Base-by-base conservation (phyloP, 306 rosid genomes). In the Arachis stenosperma region DNA sequence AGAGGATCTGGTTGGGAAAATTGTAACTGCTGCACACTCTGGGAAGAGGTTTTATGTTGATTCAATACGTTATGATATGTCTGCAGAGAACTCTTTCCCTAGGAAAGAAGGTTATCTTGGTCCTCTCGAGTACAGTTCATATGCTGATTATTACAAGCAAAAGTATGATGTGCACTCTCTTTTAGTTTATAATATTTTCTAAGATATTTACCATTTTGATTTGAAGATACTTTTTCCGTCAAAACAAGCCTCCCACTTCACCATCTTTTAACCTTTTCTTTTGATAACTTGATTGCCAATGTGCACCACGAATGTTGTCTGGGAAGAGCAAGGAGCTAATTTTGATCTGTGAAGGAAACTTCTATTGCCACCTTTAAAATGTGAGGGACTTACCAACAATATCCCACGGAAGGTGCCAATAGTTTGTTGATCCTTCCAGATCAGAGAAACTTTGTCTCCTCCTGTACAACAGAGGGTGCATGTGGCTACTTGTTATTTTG, bases 71-170 rank as follows among this genome's bases (percentile, higher is more conserved):
- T 75, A 79, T 53, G 96, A 90, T 66, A 94, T 89, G 97, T 85
- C 96, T 39, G 99, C 99, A 14, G 96, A 89, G 65, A 91, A 91
- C 77, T 91, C 97, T 64, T 94, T 94, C 83, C 99, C 99, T 1
- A 86, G 96, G 83, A 94, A 94, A 82, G 99, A 94, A 86, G 97
- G 96, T 67, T 94, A 94, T 82, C 99, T 94, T 69, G 99, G 99
- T 78, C 97, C 99, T 58, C 78, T 94, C 82, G 99, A 94, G 88
- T 94, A 94, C 86, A 94, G 94, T 77, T 89, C 99, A 54, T 94
- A 94, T 84, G 96, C 99, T 73, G 96, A 91, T 84, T 94, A 94
- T 82, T 94, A 94, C 90, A 91, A 91, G 81, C 99, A 88, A 84
- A 94, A 94, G 99, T 94, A 91, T 64, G 87, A 67, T 72, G 47